Percentiles rank a stretch among this genome's conserved stretches.
Conservation (phyloP, 768 basidiomycete species). For the Mycena kentingensis region DNA sequence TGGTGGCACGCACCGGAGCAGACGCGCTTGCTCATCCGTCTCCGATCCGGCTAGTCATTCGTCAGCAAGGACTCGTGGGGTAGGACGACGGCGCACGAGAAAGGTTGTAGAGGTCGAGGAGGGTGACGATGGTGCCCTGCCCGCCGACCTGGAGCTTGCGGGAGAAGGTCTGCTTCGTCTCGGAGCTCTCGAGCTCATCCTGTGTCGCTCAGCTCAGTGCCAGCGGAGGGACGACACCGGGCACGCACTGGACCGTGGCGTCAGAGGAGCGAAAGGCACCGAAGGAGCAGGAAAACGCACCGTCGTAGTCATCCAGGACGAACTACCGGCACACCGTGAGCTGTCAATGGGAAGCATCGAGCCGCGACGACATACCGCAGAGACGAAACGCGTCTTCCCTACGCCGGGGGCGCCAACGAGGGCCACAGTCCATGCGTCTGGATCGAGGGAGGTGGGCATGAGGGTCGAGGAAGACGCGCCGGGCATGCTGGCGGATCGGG, state of each 20-base stretch:
- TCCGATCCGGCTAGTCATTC: no score
- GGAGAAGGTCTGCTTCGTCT: constrained; percentile 17
- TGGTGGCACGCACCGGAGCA: not conserved
- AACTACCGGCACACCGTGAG: constrained; percentile 14
- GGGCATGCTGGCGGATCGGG: constrained; percentile 1
- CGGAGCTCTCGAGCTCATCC: constrained; percentile 14
- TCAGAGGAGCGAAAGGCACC: not conserved
- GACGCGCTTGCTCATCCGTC: constrained; percentile 9
- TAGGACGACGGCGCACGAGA: constrained; percentile 6
- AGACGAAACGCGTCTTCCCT: constrained; percentile 23
- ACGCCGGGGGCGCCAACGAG: constrained; percentile 20
- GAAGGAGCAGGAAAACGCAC: not conserved
- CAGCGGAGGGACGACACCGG: not conserved
- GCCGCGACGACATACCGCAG: constrained; percentile 11
- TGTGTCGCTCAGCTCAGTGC: not conserved
- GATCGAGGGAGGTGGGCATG: constrained; percentile 14
- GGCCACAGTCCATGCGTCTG: constrained; percentile 21
- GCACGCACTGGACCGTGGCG: constrained; percentile 8
- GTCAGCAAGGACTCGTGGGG: no score
- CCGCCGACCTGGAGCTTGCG: constrained; percentile 12
- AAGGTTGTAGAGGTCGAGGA: constrained; percentile 17
- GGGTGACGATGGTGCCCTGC: constrained; percentile 19
- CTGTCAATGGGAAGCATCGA: not conserved
- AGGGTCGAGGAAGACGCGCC: constrained; percentile 4
- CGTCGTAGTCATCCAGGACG: constrained; percentile 19